Base-by-base conservation (phyloP, 306 rosid genomes). In the Macrotyloma uniflorum region DNA sequence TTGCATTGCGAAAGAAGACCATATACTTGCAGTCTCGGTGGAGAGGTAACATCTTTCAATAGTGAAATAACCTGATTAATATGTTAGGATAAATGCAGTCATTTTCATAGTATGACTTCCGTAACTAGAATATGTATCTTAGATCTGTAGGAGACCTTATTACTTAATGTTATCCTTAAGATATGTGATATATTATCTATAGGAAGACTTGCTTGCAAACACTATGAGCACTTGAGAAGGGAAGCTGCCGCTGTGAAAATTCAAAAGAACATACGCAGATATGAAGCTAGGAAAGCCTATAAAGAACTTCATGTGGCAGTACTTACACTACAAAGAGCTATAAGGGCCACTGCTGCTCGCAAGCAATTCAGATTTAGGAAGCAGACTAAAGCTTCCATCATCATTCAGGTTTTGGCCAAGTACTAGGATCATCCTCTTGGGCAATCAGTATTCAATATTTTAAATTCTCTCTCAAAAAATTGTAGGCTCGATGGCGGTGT, bases 401-500 rank as follows among this genome's bases (percentile, higher is more conserved):
- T 80, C 42, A 69, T 96, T 86, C 96, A 93, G 97, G 99, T 93
- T 74, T 75, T 74, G 43, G 55, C 49, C 14, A 9, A 70, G 65
- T 74, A 69, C 83, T 79, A 20, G 54, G 76, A 68, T 61, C 33
- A 72, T 82, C 74, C 70, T 15, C 70, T 35, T 19, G 75, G 15
- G 35, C 22, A 24, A 58, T 46, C 35, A 15, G 28, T 18, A 62
- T 62, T 35, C 76, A 79, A 22, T 80, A 65, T 82, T 76, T 75
- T 16, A 70, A 66, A 55, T 49, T 63, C 63, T 70, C 69, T 46
- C 46, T 47, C 16, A 64, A 83, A 85, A 65, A 75, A 57, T 46
- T 85, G 79, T 91, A 96, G 99, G 88, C 98, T 54, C 84, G 88
- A 72, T 96, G 98, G 97, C 89, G 92, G 72, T 91, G 99, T 78